Evolutionary conservation across 352 stramenopile species (phyloP), one percentile per base, ranked within the genome.

Genomic region (Phytophthora quininea): DNA sequence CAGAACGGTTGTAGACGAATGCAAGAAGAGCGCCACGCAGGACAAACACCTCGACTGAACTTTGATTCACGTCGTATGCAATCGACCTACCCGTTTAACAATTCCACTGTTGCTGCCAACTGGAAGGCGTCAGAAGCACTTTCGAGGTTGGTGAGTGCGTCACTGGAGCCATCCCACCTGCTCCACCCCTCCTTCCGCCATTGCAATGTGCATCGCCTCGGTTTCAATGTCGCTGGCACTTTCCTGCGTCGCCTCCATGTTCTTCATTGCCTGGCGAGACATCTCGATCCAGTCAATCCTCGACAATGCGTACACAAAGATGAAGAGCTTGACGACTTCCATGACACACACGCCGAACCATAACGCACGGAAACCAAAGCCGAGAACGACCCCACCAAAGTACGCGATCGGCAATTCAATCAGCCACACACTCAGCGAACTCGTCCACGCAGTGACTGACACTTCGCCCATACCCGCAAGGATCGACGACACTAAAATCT

Each of bases 41-140:
- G 19, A 24, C 19, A 24, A 24, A 24, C 19, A 24, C 19, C 19
- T 24, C 19, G 19, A 24, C 19, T 24, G 19, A 24, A 24, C 19
- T 24, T 24, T 24, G 19, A 24, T 24, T 24, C 19, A 24, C 19
- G 19, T 0, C 0, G 19, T 24, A 24, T 24, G 19, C 19, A 24
- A 24, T 24, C 19, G 19, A 24, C 19, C 19, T 24, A 24, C 19
- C 19, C 19, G 19, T 24, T 24, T 0, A 24, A 0, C 19, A 24
- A 24, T 89, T 80, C 81, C 81, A 91, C 57, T 84, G 80, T 45
- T 73, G 73, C 49, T 69, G 65, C 32, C 79, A 77, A 35, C 71
- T 69, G 37, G 76, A 84, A 1, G 81, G 84, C 32, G 81, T 92
- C 53, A 89, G 67, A 40, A 91, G 64, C 37, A 48, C 33, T 53